phyloP scores from a whole-genome alignment of 768 basidiomycete species.

The Russula dissimulans region DNA sequence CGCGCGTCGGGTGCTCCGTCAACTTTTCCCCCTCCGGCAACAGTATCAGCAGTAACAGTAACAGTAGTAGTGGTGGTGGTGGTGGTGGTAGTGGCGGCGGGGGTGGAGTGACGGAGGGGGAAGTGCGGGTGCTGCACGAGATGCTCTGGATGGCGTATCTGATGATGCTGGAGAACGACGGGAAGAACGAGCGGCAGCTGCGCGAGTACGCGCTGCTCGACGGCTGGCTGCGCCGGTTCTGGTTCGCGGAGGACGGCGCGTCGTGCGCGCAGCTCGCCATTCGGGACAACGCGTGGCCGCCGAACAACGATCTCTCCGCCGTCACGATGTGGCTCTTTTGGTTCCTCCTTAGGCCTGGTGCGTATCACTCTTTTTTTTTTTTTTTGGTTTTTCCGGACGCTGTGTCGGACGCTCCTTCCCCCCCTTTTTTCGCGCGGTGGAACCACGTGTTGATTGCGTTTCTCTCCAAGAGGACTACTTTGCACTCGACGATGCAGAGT shows the following conservation, averaged over 20 bases:
- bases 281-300: constrained; percentile 45
- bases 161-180: constrained; percentile 77
- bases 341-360: constrained; percentile 57
- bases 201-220: constrained; percentile 56
- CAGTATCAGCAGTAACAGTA: too few relatives aligned
- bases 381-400: too few relatives aligned
- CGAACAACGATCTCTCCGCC: constrained; percentile 40
- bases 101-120: constrained; percentile 22
- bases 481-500: constrained; percentile 28
- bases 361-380: constrained; percentile 21
- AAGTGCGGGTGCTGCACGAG: constrained; percentile 30
- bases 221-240: constrained; percentile 55
- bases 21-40: neutral
- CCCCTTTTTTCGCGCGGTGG: too few relatives aligned
- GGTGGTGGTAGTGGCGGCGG: too few relatives aligned
- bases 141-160: constrained; percentile 60
- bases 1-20: constrained; percentile 32
- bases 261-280: constrained; percentile 40
- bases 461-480: constrained; percentile 38
- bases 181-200: constrained; percentile 62
- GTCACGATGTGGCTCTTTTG: constrained; percentile 76
- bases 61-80: too few relatives aligned
- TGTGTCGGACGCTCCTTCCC: neutral
- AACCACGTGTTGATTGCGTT: constrained; percentile 6
- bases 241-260: constrained; percentile 52